A percentile compares a stretch with the other conserved stretches of the same genome.
Conservation (phyloP, 441 rosid species). For the Cnidoscolus chayamansa region DNA sequence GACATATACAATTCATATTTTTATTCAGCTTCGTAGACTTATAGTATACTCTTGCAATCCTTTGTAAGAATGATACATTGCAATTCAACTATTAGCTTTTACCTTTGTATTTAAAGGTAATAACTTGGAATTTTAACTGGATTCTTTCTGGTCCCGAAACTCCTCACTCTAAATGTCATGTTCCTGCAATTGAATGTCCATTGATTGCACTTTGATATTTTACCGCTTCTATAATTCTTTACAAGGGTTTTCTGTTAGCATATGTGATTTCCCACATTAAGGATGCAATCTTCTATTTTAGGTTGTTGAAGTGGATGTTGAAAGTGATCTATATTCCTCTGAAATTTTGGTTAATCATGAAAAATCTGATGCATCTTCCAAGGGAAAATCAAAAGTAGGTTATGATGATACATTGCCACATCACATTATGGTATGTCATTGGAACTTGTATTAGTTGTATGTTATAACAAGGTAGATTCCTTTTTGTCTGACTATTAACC, state of each 20-base stretch:
- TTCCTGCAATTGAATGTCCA: no score
- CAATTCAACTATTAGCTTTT: background rate
- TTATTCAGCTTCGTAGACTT: background rate
- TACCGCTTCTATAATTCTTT: background rate
- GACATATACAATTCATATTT: background rate
- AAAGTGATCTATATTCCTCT: conserved; percentile 21
- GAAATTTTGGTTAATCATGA: conserved; percentile 23
- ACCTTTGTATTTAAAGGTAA: background rate
- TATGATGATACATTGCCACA: conserved; percentile 20
- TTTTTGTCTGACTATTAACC: background rate
- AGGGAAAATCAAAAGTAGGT: conserved; percentile 41
- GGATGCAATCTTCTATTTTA: conserved; percentile 18
- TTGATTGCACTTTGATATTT: background rate
- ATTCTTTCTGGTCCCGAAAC: no score
- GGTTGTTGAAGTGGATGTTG: conserved; percentile 33
- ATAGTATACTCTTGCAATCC: background rate
- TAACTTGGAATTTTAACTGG: background rate
- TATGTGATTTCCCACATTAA: conserved; percentile 14
- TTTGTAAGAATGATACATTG: background rate
- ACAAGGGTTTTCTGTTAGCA: background rate
- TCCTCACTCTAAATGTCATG: no score
- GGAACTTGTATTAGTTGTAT: conserved; percentile 11
- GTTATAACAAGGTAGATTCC: background rate
- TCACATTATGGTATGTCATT: conserved; percentile 25
- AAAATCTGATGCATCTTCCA: conserved; percentile 23